Evolutionary conservation across 345 rosid genomes (phyloP), one percentile per base, ranked within the genome.

Genomic region (Acer campestre): DNA sequence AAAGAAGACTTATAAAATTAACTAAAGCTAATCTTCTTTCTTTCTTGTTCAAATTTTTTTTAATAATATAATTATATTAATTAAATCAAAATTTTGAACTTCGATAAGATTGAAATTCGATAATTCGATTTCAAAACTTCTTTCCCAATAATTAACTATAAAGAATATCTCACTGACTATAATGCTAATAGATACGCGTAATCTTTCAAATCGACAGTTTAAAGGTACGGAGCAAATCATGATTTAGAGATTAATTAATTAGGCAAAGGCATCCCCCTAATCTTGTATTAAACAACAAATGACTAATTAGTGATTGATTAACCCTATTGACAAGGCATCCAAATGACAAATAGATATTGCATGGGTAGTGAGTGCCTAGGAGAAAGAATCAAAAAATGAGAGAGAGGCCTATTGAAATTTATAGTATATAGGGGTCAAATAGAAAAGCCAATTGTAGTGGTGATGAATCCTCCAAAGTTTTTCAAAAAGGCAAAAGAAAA

Each of bases 381-480:
- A 73, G 35, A 55, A 4, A 84, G 74, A 75, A 73, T 59, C 79
- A 71, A 81, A 65, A 35, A n/a, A n/a, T 17, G 69, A 67, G 23
- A 31, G 38, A 31, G 6, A 31, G 61, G 22, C 51, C 49, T n/a
- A 69, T 49, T 49, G 59, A 59, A 59, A 59, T 27, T 27, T 20
- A 20, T 20, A 59, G 38, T 4, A 4, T 42, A 42, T 16, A 66
- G 48, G 16, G 62, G 38, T 23, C 40, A 70, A 51, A 18, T 67
- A 42, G 4, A 17, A 55, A 81, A 79, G 67, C 64, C 35, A 62
- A 53, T 10, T 18, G 78, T 44, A 77, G 67, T 58, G 58, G 83
- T 59, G 58, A 68, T 76, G 80, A 66, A 74, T 72, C 83, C 76
- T 77, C 76, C 82, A 11, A 77, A 68, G 72, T 10, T 35, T 71